A percentile compares a stretch with the other conserved stretches of the same genome.
These are phyloP conservation scores for Tulasnella sp. DNA, from an alignment of 768 basidiomycete species.

Conservation along the genomic window DNA sequence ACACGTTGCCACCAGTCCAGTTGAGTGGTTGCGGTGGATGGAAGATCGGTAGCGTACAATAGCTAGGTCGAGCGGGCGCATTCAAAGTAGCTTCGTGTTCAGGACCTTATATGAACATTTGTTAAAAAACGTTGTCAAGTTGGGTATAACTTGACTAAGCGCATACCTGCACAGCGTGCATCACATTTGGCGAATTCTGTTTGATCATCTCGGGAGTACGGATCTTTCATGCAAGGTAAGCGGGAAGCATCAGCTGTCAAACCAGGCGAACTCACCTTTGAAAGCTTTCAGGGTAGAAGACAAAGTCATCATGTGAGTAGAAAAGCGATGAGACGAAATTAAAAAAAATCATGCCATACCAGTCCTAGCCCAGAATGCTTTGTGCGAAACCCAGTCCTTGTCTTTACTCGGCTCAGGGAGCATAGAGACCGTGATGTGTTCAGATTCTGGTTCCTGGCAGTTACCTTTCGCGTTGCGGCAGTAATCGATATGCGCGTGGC, in stretches of 20 bases:
- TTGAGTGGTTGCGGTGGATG: conserved; percentile 30
- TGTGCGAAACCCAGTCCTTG: conserved; percentile 47
- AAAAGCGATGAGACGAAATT: too few relatives aligned
- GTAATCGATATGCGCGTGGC: conserved; percentile 47
- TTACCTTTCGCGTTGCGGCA: conserved; percentile 34
- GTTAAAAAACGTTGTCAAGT: not conserved
- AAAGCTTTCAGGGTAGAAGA: too few relatives aligned
- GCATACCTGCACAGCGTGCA: conserved; percentile 27
- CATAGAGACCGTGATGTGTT: conserved; percentile 37
- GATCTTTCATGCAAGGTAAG: conserved; percentile 30
- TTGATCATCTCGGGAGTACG: conserved; percentile 47
- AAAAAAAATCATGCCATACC: too few relatives aligned
- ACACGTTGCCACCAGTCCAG: conserved; percentile 23
- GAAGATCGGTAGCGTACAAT: conserved; percentile 44
- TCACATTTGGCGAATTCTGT: conserved; percentile 40
- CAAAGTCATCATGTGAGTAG: too few relatives aligned
- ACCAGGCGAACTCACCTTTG: not conserved
- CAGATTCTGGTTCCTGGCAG: conserved; percentile 36
- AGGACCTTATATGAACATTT: conserved; percentile 28
- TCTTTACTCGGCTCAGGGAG: conserved; percentile 35
- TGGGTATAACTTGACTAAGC: not conserved
- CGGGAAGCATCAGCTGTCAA: not conserved
- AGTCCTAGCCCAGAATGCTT: conserved; percentile 37
- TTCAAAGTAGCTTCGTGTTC: conserved; percentile 37
- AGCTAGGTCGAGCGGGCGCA: conserved; percentile 39